A percentile compares a stretch with the other conserved stretches of the same genome.
Conservation (phyloP, 2,329 filamentous ascomycete genomes). For the Bipolaris cookei region DNA sequence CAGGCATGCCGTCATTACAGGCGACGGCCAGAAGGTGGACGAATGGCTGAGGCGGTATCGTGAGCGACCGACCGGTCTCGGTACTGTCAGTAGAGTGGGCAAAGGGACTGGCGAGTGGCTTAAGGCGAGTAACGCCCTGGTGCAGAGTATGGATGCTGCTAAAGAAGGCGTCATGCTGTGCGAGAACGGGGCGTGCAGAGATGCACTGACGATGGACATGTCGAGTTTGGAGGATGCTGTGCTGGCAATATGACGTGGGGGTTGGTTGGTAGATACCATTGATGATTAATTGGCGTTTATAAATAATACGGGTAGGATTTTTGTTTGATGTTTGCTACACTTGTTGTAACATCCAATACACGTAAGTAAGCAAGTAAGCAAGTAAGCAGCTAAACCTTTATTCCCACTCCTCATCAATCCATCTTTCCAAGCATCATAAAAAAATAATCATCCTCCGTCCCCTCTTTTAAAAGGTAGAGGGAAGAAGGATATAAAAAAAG, state of each 20-base stretch:
- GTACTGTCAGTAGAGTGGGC: slow-evolving; percentile 47
- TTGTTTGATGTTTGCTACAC: background rate
- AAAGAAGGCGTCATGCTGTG: slow-evolving; percentile 48
- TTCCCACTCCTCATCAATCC: too few species aligned
- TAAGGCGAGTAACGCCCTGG: slow-evolving; percentile 55
- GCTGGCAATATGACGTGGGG: slow-evolving; percentile 4
- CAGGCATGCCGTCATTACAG: slow-evolving; percentile 63
- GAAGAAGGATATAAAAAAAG: background rate
- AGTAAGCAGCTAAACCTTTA: too few species aligned
- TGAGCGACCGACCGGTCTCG: slow-evolving; percentile 45
- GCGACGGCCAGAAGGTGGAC: slow-evolving; percentile 53
- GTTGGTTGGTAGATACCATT: background rate
- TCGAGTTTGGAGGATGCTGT: slow-evolving; percentile 36
- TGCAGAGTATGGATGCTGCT: slow-evolving; percentile 52
- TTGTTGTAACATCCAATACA: too few species aligned
- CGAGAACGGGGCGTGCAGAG: slow-evolving; percentile 52
- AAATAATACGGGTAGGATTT: background rate
- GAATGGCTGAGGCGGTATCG: slow-evolving; percentile 52
- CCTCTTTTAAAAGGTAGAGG: too few species aligned
- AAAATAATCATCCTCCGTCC: too few species aligned
- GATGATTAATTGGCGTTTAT: background rate
- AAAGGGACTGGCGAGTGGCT: slow-evolving; percentile 55
- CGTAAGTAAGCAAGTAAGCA: too few species aligned
- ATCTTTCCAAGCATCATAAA: too few species aligned
- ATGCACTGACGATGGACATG: slow-evolving; percentile 47